These are phyloP conservation scores for Cercospora sp. DNA, from an alignment of 2,329 filamentous ascomycete genomes.

Conservation along the genomic window DNA sequence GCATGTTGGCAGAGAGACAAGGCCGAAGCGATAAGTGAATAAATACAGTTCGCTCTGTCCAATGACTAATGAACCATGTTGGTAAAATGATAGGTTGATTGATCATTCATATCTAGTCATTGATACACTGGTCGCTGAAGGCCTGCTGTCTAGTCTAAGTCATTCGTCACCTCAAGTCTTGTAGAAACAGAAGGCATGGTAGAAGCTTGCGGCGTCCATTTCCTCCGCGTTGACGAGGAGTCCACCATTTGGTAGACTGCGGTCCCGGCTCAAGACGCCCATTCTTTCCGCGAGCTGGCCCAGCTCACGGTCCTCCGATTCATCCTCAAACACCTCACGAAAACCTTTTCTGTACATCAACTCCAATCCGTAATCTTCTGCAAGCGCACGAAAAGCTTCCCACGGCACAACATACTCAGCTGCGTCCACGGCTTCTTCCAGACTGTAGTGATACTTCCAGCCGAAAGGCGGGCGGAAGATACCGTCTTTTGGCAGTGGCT, in stretches of 20 bases:
- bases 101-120: background rate
- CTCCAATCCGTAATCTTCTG: slow-evolving; percentile 95
- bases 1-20: background rate
- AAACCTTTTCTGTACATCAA: slow-evolving; percentile 92
- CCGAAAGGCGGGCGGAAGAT: slow-evolving; percentile 92
- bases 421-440: slow-evolving; percentile 93
- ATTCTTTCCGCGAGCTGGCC: slow-evolving; percentile 91
- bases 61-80: background rate
- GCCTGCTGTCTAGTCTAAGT: slow-evolving; percentile 1
- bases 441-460: slow-evolving; percentile 97
- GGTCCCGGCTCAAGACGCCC: slow-evolving; percentile 76
- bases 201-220: slow-evolving; percentile 87
- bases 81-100: background rate
- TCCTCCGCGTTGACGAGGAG: slow-evolving; percentile 79
- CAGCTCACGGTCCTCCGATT: slow-evolving; percentile 80
- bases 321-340: slow-evolving; percentile 84
- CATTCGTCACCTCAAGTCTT: slow-evolving; percentile 52
- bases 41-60: background rate
- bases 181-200: slow-evolving; percentile 95
- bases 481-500: slow-evolving; percentile 67
- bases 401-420: slow-evolving; percentile 98
- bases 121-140: slow-evolving; percentile 1
- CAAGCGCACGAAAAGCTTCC: slow-evolving; percentile 93
- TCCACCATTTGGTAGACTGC: slow-evolving; percentile 47
- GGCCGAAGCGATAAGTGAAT: background rate